Percentiles rank a stretch among this genome's conserved stretches.
Conservation (phyloP, 345 rosid species). For the Rhodamnia argentea region DNA sequence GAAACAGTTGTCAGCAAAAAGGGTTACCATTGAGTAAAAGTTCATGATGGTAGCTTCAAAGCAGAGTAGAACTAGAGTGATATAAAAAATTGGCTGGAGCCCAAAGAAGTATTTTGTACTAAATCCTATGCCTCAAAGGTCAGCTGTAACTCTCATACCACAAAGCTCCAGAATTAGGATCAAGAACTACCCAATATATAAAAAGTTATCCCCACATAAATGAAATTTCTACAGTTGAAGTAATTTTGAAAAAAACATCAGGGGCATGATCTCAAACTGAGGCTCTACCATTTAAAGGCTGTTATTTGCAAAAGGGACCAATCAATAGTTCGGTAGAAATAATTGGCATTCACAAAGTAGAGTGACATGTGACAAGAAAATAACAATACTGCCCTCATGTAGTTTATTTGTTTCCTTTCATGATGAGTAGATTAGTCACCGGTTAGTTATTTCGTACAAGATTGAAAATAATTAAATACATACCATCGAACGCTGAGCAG, state of each 20-base stretch:
- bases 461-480: neutral
- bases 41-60: neutral
- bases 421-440: neutral
- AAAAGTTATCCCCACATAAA: neutral
- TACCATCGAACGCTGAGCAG: conserved; percentile 91
- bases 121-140: neutral
- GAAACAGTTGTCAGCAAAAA: neutral
- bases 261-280: neutral
- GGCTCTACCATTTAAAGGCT: neutral
- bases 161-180: neutral
- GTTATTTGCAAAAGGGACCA: neutral
- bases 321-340: neutral
- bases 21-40: neutral
- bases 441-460: neutral
- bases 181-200: neutral
- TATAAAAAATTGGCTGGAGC: neutral
- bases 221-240: neutral
- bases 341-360: neutral
- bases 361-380: neutral
- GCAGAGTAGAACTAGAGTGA: neutral
- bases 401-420: neutral
- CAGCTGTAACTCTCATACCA: neutral
- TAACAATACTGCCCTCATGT: neutral
- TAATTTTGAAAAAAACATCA: neutral
- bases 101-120: neutral